Base-by-base conservation (phyloP, 2,329 filamentous ascomycete species). In the Ustulina deusta region DNA sequence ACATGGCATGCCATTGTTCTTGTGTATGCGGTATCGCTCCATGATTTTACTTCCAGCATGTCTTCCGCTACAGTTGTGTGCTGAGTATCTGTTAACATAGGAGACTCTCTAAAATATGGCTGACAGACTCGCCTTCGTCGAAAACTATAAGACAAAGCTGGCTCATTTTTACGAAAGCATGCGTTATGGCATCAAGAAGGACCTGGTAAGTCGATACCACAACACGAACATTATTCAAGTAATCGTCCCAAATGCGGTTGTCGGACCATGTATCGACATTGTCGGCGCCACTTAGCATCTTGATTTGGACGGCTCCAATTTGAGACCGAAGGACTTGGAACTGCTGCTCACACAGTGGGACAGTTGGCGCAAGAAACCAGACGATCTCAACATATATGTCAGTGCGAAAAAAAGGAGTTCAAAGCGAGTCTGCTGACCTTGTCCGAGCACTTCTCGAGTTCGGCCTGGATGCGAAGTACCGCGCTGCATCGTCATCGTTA, bases 181-280 rank as follows among this genome's bases (percentile, higher is more conserved):
- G 92, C 0, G 80, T 82, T 46, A 97, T 82, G 2, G 92, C 93
- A 78, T 97, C 92, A 2, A 88, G 81, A 13, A 97, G 83, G 1
- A 97, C 85, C 67, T 92, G 89, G 67, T 91, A 89, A 0, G 94
- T 96, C 0, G 92, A 93, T 1, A 97, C 85, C 5, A 97, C 87
- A n/a, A 97, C 83, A 1, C 87, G 85, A 25, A 91, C 84, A 55
- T 90, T 89, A 2, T 81, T 72, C 0, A 97, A 81, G 1, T 91
- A 83, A 0, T 82, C 83, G 65, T 91, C 83, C 94, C 94, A 97
- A 1, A 89, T 83, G 1, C 79, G 73, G 71, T 89, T 84, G 6
- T 88, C 84, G 0, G 87, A 89, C 93, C 94, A 97, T 38, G 88
- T 85, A 20, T 96, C 89, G 1, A 94, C 83, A 51, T 88, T 87